Evolutionary conservation across 345 rosid genomes (phyloP).

Genomic region (Ceriops tagal): DNA sequence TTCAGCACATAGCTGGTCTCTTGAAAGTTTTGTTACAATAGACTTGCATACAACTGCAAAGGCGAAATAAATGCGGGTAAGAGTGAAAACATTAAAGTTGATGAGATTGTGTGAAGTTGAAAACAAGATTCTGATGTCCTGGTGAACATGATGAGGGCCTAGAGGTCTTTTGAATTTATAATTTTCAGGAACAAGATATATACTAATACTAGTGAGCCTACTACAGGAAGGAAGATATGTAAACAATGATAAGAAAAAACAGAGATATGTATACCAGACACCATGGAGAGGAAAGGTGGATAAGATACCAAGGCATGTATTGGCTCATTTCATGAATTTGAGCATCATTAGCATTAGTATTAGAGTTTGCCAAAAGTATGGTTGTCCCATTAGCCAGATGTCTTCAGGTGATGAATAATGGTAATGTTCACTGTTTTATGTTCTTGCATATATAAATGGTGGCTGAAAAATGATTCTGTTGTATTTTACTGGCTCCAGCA

Average conservation of each 20-base stretch:
- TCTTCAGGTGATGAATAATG: neutral
- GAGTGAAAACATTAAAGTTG: neutral
- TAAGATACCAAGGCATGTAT: neutral
- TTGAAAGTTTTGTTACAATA: neutral
- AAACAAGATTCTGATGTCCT: neutral
- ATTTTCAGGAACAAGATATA: neutral
- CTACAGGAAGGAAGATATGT: neutral
- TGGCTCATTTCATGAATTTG: neutral
- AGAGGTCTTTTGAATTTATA: neutral
- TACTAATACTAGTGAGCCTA: neutral
- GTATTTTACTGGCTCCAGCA: neutral
- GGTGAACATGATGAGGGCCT: neutral
- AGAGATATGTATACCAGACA: neutral
- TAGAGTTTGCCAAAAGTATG: neutral
- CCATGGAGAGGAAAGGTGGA: neutral
- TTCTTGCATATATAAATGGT: neutral
- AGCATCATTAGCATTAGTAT: neutral
- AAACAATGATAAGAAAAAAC: neutral
- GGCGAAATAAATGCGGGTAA: neutral
- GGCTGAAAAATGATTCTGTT: too few relatives aligned
- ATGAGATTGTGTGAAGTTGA: constrained; percentile 1
- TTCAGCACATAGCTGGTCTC: neutral
- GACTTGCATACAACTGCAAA: neutral
- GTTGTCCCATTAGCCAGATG: neutral
- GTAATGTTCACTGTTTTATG: neutral